These are phyloP conservation scores for Cruciata laevipes DNA, from an alignment of 257 asterid species.

Conservation along the genomic window DNA sequence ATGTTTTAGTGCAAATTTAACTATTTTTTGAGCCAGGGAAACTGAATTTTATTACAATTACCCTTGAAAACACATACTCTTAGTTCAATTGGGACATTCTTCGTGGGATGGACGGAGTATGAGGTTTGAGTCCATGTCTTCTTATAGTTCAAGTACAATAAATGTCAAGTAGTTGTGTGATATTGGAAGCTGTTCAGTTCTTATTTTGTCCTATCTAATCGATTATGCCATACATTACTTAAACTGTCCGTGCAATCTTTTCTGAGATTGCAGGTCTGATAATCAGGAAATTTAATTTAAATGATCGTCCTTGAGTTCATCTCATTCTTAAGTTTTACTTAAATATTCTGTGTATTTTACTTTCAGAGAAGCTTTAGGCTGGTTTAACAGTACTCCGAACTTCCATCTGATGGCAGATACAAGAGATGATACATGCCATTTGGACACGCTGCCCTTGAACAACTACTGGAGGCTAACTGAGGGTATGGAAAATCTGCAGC, in stretches of 20 bases:
- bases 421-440: conserved; percentile 35
- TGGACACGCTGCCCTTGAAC: conserved; percentile 38
- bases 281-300: too few species aligned
- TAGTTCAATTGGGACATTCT: too few species aligned
- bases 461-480: conserved; percentile 66
- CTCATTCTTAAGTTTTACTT: neutral
- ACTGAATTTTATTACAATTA: too few species aligned
- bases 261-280: neutral
- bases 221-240: neutral
- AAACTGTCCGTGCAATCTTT: neutral
- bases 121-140: neutral
- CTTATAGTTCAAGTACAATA: neutral
- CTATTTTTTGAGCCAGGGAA: neutral
- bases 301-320: neutral
- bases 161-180: neutral
- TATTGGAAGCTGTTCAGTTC: neutral
- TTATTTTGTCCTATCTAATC: neutral
- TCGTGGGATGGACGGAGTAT: too few species aligned
- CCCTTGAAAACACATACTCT: too few species aligned
- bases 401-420: conserved; percentile 62
- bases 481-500: conserved; percentile 48
- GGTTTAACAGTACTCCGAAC: conserved; percentile 22
- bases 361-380: neutral
- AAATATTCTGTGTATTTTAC: neutral
- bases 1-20: neutral